Evolutionary conservation across 345 rosid species (phyloP).

Genomic region (Syzygium aromaticum): DNA sequence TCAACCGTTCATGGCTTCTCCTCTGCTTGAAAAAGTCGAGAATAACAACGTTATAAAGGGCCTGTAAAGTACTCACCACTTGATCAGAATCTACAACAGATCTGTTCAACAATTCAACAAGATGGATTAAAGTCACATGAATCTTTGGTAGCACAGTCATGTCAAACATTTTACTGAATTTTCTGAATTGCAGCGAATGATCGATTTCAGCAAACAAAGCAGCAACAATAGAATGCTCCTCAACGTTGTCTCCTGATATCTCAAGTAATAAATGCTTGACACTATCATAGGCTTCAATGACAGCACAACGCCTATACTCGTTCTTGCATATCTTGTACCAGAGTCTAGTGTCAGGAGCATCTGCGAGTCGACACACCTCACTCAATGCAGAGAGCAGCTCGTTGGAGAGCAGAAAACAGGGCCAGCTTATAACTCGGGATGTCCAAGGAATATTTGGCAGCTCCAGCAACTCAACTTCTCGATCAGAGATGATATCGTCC

Average conservation of each 20-base stretch:
- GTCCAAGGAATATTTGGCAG: constrained; percentile 75
- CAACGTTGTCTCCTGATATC: constrained; percentile 48
- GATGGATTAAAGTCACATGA: constrained; percentile 51
- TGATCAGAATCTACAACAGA: constrained; percentile 39
- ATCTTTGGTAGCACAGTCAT: constrained; percentile 60
- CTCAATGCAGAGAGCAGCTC: constrained; percentile 83
- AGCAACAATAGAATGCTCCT: constrained; percentile 61
- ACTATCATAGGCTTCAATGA: constrained; percentile 83
- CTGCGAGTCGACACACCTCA: constrained; percentile 66
- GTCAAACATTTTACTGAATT: constrained; percentile 66
- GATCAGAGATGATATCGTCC: constrained; percentile 82
- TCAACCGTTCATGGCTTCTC: constrained; percentile 47
- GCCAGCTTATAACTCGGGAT: constrained; percentile 82
- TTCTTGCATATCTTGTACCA: constrained; percentile 86
- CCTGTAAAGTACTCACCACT: constrained; percentile 69
- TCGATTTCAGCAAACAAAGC: constrained; percentile 67
- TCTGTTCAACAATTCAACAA: constrained; percentile 43
- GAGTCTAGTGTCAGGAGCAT: constrained; percentile 83
- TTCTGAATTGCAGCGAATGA: constrained; percentile 42
- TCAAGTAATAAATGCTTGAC: constrained; percentile 55
- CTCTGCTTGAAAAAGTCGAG: constrained; percentile 67
- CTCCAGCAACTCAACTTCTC: constrained; percentile 77
- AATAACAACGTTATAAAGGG: constrained; percentile 60
- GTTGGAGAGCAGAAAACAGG: constrained; percentile 74
- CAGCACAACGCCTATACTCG: constrained; percentile 86